Percentiles rank a stretch among this genome's conserved stretches.
phyloP scores from a whole-genome alignment of 2,329 filamentous ascomycete genomes.

The Penicillium sp. region DNA sequence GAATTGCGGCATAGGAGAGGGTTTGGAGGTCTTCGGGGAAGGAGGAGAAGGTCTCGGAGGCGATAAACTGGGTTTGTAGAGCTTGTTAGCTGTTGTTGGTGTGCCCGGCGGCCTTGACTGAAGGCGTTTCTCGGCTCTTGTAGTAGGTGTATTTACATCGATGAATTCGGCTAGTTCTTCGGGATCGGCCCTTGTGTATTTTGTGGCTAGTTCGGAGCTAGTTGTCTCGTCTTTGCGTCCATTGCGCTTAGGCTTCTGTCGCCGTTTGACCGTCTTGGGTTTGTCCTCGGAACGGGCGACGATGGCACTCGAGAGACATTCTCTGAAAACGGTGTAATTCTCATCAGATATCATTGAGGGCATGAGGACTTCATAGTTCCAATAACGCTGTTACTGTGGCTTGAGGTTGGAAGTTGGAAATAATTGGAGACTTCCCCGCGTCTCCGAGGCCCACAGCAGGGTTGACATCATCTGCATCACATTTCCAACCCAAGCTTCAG shows the following conservation, averaged over 20 bases:
- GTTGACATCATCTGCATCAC: conserved; percentile 17
- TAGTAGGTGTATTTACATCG: conserved; percentile 48
- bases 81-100: not conserved
- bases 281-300: conserved; percentile 59
- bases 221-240: conserved; percentile 10
- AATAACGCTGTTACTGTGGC: not conserved
- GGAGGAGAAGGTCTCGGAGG: conserved; percentile 63
- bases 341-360: conserved; percentile 27
- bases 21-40: conserved; percentile 62
- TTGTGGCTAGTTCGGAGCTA: conserved; percentile 3
- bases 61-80: conserved; percentile 59
- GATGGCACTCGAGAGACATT: conserved; percentile 68
- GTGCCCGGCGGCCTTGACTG: not conserved
- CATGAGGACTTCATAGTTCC: not conserved
- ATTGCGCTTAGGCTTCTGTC: conserved; percentile 19
- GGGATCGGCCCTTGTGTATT: conserved; percentile 42
- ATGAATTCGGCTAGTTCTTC: conserved; percentile 78
- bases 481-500: not conserved
- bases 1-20: conserved; percentile 59
- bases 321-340: conserved; percentile 69
- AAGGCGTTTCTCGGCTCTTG: too few relatives aligned
- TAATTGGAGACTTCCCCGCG: conserved; percentile 1
- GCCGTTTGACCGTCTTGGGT: conserved; percentile 36
- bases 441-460: conserved; percentile 1
- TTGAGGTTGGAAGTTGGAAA: not conserved